phyloP scores from a whole-genome alignment of 2,329 filamentous ascomycete species.

The Pleoardoris graminearum region DNA sequence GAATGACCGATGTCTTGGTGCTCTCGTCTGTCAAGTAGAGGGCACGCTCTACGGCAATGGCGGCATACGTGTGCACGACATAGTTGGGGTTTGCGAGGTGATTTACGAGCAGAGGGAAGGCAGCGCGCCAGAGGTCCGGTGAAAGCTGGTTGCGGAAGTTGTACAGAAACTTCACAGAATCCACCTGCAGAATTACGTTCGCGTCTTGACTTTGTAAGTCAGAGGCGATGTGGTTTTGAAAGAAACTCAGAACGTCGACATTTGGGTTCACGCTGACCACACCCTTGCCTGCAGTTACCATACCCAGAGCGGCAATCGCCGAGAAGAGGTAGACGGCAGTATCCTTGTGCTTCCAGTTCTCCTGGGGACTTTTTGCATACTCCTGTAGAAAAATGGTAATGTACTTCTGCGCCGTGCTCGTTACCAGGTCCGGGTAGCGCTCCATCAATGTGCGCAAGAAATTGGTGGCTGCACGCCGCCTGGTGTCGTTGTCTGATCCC shows the following conservation, averaged over 20 bases:
- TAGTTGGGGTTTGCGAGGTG: constrained; percentile 90
- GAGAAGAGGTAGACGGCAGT: constrained; percentile 97
- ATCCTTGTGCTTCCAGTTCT: constrained; percentile 96
- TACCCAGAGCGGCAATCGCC: constrained; percentile 89
- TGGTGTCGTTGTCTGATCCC: constrained; percentile 92
- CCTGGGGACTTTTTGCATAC: constrained; percentile 65
- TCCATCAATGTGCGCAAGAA: constrained; percentile 88
- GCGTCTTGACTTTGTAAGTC: constrained; percentile 75
- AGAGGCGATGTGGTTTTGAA: constrained; percentile 87
- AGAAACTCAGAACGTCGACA: constrained; percentile 91
- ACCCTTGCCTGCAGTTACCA: constrained; percentile 82
- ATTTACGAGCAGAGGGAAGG: constrained; percentile 86
- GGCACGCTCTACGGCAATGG: constrained; percentile 93
- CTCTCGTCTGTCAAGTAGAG: constrained; percentile 79
- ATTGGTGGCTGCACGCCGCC: constrained; percentile 88
- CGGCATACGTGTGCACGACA: constrained; percentile 96
- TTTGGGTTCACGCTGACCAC: constrained; percentile 82
- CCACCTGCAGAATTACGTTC: constrained; percentile 89
- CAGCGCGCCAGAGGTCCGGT: constrained; percentile 86
- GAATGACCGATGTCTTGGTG: constrained; percentile 73
- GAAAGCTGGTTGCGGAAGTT: constrained; percentile 94
- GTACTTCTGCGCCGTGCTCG: constrained; percentile 83
- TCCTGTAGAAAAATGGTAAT: constrained; percentile 79
- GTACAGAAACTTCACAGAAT: constrained; percentile 97
- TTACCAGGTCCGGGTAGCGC: constrained; percentile 84